These are phyloP conservation scores for Alternaria gansuensis DNA, from an alignment of 2,329 filamentous ascomycete species.

Conservation along the genomic window DNA sequence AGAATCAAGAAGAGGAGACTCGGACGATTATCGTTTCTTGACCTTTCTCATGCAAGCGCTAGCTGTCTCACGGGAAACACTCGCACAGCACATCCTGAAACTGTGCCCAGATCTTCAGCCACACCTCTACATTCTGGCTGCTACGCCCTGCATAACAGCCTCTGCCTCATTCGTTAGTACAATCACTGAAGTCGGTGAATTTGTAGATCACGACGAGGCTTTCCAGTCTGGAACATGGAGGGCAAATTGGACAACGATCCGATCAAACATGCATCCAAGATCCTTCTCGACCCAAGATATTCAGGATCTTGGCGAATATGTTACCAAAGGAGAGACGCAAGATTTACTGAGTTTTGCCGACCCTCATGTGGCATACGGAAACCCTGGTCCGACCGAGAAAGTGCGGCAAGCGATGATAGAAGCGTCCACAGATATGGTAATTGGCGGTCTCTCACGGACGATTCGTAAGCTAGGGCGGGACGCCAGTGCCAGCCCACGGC, in stretches of 20 bases:
- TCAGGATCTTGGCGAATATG: conserved; percentile 6
- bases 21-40: conserved; percentile 23
- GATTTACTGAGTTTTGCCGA: conserved; percentile 15
- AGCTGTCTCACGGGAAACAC: conserved; percentile 16
- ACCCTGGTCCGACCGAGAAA: conserved; percentile 17
- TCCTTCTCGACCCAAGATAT: conserved; percentile 18
- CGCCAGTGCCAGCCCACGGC: background rate
- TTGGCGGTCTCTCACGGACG: conserved; percentile 11
- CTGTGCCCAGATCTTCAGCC: conserved; percentile 12
- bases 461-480: background rate
- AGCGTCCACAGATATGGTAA: conserved; percentile 17
- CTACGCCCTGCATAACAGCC: conserved; percentile 15
- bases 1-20: conserved; percentile 1
- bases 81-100: conserved; percentile 21
- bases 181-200: conserved; percentile 16
- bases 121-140: conserved; percentile 19
- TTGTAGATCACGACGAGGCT: conserved; percentile 20
- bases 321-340: background rate
- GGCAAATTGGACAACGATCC: conserved; percentile 8
- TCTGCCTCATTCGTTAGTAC: conserved; percentile 20
- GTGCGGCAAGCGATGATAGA: conserved; percentile 17
- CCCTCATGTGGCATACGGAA: conserved; percentile 14
- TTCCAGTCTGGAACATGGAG: conserved; percentile 15
- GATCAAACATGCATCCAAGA: conserved; percentile 22
- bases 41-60: conserved; percentile 21